Percentiles rank a stretch among this genome's conserved stretches.
phyloP scores from a whole-genome alignment of 2,329 filamentous ascomycete genomes.

The Sclerotinia spermophila region DNA sequence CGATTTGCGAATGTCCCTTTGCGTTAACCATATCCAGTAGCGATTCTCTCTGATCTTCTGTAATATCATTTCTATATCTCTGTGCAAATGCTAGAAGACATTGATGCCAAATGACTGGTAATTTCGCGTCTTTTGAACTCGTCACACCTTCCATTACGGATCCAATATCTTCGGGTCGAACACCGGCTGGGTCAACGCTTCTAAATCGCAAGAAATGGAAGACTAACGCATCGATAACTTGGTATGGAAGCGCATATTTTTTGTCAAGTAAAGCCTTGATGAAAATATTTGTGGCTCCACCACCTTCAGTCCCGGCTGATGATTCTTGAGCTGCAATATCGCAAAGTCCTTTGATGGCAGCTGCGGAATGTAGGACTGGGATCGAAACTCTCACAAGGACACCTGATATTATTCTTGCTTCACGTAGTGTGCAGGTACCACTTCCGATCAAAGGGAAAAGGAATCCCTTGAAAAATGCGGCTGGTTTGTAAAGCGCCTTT shows the following conservation, averaged over 20 bases:
- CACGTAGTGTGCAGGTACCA: slow-evolving; percentile 85
- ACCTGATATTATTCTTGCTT: slow-evolving; percentile 86
- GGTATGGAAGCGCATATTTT: slow-evolving; percentile 92
- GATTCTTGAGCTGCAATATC: slow-evolving; percentile 93
- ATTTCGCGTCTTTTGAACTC: slow-evolving; percentile 54
- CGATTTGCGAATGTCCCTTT: slow-evolving; percentile 82
- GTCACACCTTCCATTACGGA: slow-evolving; percentile 54
- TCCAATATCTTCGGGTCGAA: slow-evolving; percentile 44
- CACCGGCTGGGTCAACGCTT: slow-evolving; percentile 58
- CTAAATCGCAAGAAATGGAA: slow-evolving; percentile 95
- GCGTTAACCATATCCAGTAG: slow-evolving; percentile 81
- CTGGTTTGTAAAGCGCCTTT: slow-evolving; percentile 88
- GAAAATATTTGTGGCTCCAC: slow-evolving; percentile 91
- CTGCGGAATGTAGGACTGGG: slow-evolving; percentile 87
- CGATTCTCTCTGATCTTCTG: slow-evolving; percentile 89
- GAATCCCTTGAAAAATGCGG: slow-evolving; percentile 94
- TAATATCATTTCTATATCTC: slow-evolving; percentile 92
- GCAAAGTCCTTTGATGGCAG: slow-evolving; percentile 85
- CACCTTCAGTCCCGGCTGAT: slow-evolving; percentile 75
- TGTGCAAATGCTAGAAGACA: slow-evolving; percentile 88
- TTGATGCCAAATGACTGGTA: slow-evolving; percentile 97
- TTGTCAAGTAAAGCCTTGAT: slow-evolving; percentile 92
- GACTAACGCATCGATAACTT: slow-evolving; percentile 89
- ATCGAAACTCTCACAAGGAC: slow-evolving; percentile 83
- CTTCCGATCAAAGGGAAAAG: slow-evolving; percentile 84